A percentile compares a stretch with the other conserved stretches of the same genome.
These are phyloP conservation scores for Amanita inopinata DNA, from an alignment of 768 basidiomycete genomes.

Conservation along the genomic window DNA sequence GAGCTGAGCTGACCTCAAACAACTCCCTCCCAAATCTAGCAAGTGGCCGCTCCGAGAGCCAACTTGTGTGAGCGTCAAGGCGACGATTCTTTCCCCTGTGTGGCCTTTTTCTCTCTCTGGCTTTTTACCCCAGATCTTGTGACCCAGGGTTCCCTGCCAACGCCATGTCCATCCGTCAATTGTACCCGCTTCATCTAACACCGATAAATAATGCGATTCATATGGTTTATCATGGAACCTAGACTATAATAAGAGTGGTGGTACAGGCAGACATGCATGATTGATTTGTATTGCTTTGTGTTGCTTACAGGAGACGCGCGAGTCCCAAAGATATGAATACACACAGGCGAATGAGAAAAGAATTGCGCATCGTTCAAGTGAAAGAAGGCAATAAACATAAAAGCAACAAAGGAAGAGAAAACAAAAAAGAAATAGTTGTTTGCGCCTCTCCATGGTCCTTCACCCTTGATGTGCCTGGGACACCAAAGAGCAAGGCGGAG, in stretches of 20 bases:
- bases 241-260: background rate
- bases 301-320: too few species aligned
- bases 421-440: conserved; percentile 10
- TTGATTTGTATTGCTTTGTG: background rate
- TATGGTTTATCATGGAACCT: too few species aligned
- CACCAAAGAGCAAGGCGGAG: background rate
- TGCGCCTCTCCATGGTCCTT: conserved; percentile 9
- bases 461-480: conserved; percentile 8
- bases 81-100: too few species aligned
- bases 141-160: background rate
- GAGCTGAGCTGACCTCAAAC: too few species aligned
- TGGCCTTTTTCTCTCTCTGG: too few species aligned
- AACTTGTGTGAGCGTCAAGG: too few species aligned
- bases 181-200: background rate
- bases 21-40: too few species aligned
- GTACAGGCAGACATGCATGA: background rate
- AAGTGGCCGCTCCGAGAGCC: too few species aligned
- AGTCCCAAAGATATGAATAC: background rate
- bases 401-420: conserved; percentile 7
- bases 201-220: too few species aligned
- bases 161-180: background rate
- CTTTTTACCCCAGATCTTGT: background rate
- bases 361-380: background rate
- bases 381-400: conserved; percentile 8
- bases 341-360: background rate